Conservation (phyloP, 768 basidiomycete species). For the Megacollybia marginata region DNA sequence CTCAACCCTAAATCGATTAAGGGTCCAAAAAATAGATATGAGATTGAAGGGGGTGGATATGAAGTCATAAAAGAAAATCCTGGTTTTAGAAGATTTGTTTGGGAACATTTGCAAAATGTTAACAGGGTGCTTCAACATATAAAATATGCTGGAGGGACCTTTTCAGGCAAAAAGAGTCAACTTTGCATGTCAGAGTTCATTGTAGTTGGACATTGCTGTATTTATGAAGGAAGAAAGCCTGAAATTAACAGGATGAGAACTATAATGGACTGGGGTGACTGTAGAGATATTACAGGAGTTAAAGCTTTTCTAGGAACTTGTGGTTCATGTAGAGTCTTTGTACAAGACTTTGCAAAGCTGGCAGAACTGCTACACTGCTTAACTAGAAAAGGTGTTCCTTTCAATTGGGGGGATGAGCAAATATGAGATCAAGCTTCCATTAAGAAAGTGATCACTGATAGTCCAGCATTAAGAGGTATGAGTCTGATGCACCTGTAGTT, state of each 20-base stretch:
- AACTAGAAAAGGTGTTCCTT: conserved; percentile 16
- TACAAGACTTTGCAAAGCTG: conserved; percentile 2
- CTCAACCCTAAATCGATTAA: conserved; percentile 30
- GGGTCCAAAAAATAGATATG: conserved; percentile 24
- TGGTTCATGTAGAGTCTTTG: conserved; percentile 6
- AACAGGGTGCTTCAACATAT: conserved; percentile 29
- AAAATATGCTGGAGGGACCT: conserved; percentile 26
- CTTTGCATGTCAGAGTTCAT: conserved; percentile 18
- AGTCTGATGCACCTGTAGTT: conserved; percentile 22
- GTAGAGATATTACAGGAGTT: conserved; percentile 1
- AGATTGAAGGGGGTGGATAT: conserved; percentile 15
- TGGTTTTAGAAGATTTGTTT: conserved; percentile 28
- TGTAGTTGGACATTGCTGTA: conserved; percentile 32
- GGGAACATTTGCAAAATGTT: conserved; percentile 27
- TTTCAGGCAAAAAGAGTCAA: conserved; percentile 26
- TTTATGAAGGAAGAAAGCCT: conserved; percentile 19
- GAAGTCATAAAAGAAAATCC: conserved; percentile 30
- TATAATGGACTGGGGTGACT: conserved; percentile 3
- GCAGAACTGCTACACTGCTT: conserved; percentile 1
- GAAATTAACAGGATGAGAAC: conserved; percentile 7
- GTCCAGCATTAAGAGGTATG: conserved; percentile 18
- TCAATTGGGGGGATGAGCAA: conserved; percentile 29
- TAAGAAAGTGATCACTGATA: conserved; percentile 13
- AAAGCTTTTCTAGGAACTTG: conserved; percentile 7
- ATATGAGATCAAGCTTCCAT: conserved; percentile 6